Evolutionary conservation across 768 basidiomycete genomes (phyloP).

Genomic region (Suillus lakei): DNA sequence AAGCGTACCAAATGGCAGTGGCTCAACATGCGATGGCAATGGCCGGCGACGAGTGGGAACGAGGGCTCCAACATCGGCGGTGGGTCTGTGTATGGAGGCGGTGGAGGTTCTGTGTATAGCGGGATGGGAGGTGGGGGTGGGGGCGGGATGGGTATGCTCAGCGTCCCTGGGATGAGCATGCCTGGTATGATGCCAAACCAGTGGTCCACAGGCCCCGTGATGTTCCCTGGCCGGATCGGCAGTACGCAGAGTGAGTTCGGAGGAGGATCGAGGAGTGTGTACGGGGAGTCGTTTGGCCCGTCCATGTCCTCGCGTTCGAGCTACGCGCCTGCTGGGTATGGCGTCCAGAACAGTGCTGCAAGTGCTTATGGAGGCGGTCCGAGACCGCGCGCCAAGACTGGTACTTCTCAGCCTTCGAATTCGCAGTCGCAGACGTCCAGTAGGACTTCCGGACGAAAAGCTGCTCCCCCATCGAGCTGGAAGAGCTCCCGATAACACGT

Average conservation of each 20-base stretch:
- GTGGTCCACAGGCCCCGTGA: constrained; percentile 51
- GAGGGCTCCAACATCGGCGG: constrained; percentile 60
- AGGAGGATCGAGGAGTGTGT: constrained; percentile 66
- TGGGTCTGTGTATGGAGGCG: constrained; percentile 41
- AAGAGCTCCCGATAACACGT: constrained; percentile 37
- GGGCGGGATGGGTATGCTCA: constrained; percentile 47
- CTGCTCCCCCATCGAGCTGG: constrained; percentile 70
- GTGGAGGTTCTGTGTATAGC: constrained; percentile 53
- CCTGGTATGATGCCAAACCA: constrained; percentile 38
- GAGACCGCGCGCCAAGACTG: constrained; percentile 41
- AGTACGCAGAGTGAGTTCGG: constrained; percentile 71
- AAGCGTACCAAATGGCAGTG: constrained; percentile 88
- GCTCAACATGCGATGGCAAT: constrained; percentile 89
- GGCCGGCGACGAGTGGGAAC: constrained; percentile 93
- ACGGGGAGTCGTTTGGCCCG: constrained; percentile 68
- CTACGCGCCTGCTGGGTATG: constrained; percentile 4
- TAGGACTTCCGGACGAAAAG: constrained; percentile 31
- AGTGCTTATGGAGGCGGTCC: constrained; percentile 25
- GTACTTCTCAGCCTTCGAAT: constrained; percentile 25
- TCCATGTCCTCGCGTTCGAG: constrained; percentile 22
- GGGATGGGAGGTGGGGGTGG: constrained; percentile 39
- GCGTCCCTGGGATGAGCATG: constrained; percentile 43
- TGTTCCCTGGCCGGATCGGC: constrained; percentile 53
- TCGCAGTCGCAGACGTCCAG: constrained; percentile 19
- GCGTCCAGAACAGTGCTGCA: constrained; percentile 18